These are phyloP conservation scores for Puccinia horiana DNA, from an alignment of 1,284 basidiomycete genomes.

Conservation along the genomic window DNA sequence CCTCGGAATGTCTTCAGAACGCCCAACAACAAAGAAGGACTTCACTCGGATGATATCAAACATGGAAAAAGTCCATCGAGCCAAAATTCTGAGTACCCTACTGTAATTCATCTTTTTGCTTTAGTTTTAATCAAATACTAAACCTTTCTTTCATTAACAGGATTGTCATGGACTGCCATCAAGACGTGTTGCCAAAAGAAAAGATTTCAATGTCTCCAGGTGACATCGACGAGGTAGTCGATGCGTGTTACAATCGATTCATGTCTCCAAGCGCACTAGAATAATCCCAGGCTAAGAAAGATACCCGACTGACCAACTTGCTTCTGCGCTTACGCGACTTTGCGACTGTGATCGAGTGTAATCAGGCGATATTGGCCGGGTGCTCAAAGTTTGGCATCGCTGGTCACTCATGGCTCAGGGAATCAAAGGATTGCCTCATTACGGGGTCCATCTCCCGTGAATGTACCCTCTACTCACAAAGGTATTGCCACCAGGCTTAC, in stretches of 20 bases:
- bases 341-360: conserved; percentile 2
- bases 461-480: not conserved
- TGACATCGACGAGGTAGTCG: not conserved
- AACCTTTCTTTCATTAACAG: not conserved
- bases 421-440: not conserved
- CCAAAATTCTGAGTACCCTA: not conserved
- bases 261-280: not conserved
- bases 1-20: no score
- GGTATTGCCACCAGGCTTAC: not conserved
- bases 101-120: not conserved
- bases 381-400: not conserved
- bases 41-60: not conserved
- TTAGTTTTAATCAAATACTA: not conserved
- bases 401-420: conserved; percentile 3
- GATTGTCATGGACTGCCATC: not conserved
- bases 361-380: conserved; percentile 14
- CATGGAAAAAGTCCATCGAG: not conserved
- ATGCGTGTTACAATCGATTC: not conserved
- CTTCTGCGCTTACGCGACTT: conserved; percentile 12
- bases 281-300: not conserved
- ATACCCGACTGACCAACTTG: not conserved
- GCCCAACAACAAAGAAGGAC: not conserved
- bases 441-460: not conserved
- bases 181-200: not conserved
- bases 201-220: not conserved